These are phyloP conservation scores for Drechslera avenae DNA, from an alignment of 2,329 filamentous ascomycete genomes.

Conservation along the genomic window DNA sequence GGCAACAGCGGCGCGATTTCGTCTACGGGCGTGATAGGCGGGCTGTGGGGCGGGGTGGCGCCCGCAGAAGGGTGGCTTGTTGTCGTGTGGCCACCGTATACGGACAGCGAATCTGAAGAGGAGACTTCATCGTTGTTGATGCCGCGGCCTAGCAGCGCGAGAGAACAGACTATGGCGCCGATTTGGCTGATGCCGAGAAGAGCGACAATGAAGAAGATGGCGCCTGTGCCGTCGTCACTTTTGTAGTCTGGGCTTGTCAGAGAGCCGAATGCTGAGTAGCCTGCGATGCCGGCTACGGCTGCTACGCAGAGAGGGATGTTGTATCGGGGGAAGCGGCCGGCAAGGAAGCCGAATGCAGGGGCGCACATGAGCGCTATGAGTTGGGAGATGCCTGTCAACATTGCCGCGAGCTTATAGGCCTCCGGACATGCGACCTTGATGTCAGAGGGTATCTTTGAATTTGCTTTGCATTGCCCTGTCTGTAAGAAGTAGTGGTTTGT, in stretches of 20 bases:
- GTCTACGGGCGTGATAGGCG: conserved; percentile 32
- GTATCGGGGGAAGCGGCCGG: conserved; percentile 66
- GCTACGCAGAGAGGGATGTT: conserved; percentile 77
- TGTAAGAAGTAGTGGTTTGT: conserved; percentile 88
- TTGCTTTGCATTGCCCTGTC: conserved; percentile 74
- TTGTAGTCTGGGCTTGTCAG: conserved; percentile 76
- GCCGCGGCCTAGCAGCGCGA: conserved; percentile 84
- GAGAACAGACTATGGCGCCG: conserved; percentile 91
- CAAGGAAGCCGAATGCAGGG: conserved; percentile 84
- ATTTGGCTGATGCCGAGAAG: conserved; percentile 93
- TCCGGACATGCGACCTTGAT: conserved; percentile 83
- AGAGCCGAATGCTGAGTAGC: conserved; percentile 78
- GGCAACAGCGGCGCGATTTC: conserved; percentile 39
- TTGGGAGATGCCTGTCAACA: conserved; percentile 87
- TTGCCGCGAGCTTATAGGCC: conserved; percentile 86
- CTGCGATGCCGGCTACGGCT: conserved; percentile 73
- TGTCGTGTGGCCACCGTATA: conserved; percentile 9
- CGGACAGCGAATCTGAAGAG: conserved; percentile 8
- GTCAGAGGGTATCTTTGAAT: conserved; percentile 56
- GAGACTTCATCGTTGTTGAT: conserved; percentile 62
- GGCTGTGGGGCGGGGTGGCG: conserved; percentile 41
- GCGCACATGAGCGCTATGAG: conserved; percentile 83
- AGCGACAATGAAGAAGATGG: conserved; percentile 76
- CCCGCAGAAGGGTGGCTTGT: conserved; percentile 41
- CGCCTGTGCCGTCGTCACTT: conserved; percentile 68